Percentiles rank a stretch among this genome's conserved stretches.
Evolutionary conservation across 345 rosid genomes (phyloP).

Genomic region (Citrus reticulata): DNA sequence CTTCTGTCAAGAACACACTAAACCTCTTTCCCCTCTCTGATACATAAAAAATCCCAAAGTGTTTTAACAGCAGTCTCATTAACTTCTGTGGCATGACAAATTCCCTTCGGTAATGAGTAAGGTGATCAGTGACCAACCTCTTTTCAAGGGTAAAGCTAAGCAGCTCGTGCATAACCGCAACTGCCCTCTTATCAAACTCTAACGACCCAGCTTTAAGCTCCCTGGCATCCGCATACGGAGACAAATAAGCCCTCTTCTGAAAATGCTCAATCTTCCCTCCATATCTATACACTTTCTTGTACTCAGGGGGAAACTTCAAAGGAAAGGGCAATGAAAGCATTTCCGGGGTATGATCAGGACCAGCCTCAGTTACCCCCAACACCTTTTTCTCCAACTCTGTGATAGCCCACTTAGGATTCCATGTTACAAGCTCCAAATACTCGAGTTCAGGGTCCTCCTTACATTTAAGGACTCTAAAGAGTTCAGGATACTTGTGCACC

Average conservation of each 20-base stretch:
- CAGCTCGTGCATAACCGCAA: slow-evolving; percentile 82
- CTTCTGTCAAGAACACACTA: slow-evolving; percentile 80
- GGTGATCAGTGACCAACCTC: slow-evolving; percentile 87
- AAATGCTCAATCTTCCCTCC: slow-evolving; percentile 82
- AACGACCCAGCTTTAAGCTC: slow-evolving; percentile 69
- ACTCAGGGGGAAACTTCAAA: slow-evolving; percentile 67
- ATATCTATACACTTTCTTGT: slow-evolving; percentile 67
- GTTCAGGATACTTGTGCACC: slow-evolving; percentile 67
- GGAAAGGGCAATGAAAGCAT: slow-evolving; percentile 72
- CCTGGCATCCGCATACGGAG: slow-evolving; percentile 77
- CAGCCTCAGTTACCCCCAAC: slow-evolving; percentile 31
- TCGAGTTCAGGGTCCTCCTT: slow-evolving; percentile 38
- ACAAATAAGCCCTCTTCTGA: slow-evolving; percentile 70
- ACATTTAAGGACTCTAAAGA: slow-evolving; percentile 48
- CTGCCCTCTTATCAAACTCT: slow-evolving; percentile 90
- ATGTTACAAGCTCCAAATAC: slow-evolving; percentile 64
- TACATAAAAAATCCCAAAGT: slow-evolving; percentile 83
- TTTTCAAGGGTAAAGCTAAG: slow-evolving; percentile 87
- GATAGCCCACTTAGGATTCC: slow-evolving; percentile 84
- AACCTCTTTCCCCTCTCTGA: slow-evolving; percentile 93
- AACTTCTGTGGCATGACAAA: slow-evolving; percentile 88
- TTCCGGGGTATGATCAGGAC: slow-evolving; percentile 49
- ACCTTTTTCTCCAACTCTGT: slow-evolving; percentile 77
- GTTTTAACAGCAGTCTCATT: slow-evolving; percentile 90
- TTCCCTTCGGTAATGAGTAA: slow-evolving; percentile 76